Conservation (phyloP, 2,329 filamentous ascomycete species). For the Juglanconis oblonga region DNA sequence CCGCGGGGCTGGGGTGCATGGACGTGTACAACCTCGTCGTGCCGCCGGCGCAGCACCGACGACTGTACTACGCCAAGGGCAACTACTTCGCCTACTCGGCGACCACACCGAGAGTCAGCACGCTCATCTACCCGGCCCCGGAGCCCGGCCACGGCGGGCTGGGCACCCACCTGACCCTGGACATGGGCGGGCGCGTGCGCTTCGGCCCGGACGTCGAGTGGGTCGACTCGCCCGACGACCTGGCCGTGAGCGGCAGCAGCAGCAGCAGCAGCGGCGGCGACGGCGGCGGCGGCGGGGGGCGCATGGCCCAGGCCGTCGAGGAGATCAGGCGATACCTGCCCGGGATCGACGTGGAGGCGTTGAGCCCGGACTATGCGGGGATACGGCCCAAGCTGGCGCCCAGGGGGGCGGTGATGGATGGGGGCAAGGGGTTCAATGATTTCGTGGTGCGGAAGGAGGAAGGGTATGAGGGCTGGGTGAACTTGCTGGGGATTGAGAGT, state of each 20-base stretch:
- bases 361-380: constrained; percentile 83
- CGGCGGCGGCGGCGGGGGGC: constrained; percentile 29
- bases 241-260: constrained; percentile 57
- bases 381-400: constrained; percentile 78
- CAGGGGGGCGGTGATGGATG: constrained; percentile 54
- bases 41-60: constrained; percentile 50
- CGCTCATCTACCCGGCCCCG: constrained; percentile 85
- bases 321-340: constrained; percentile 83
- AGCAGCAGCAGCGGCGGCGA: constrained; percentile 13
- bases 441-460: constrained; percentile 78
- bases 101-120: constrained; percentile 60
- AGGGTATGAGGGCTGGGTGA: constrained; percentile 79
- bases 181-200: constrained; percentile 77
- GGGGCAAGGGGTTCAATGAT: constrained; percentile 72
- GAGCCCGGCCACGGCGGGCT: constrained; percentile 78
- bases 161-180: constrained; percentile 90
- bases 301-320: constrained; percentile 63
- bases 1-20: constrained; percentile 77
- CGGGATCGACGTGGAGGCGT: constrained; percentile 59
- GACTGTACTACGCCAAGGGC: constrained; percentile 84
- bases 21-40: constrained; percentile 79
- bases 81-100: constrained; percentile 86
- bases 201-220: constrained; percentile 97
- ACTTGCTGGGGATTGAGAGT: constrained; percentile 89
- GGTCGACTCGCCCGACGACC: constrained; percentile 69